Evolutionary conservation across 805 yeast species (phyloP), one percentile per base, ranked within the genome.

Genomic region (Lipomyces sp.): DNA sequence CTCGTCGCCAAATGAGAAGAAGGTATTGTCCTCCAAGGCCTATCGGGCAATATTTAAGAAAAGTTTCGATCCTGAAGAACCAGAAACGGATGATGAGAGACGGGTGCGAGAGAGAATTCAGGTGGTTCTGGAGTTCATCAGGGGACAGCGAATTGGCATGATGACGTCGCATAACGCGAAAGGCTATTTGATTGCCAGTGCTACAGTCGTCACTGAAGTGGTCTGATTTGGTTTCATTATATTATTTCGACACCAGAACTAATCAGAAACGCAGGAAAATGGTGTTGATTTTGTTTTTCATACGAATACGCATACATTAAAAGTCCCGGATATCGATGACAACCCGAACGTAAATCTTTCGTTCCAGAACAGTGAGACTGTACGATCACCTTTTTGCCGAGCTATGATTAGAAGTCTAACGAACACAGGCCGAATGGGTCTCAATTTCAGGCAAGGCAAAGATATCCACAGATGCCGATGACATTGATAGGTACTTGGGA

Each of bases 271-370:
- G 15, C 29, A 64, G 66, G 68, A 65, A 39, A 54, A 65, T 29
- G 69, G 69, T 42, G 53, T 65, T n/a, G 69, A 67, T 39, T 64
- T 67, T 59, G 54, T 63, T 13, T 67, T 67, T 35, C 70, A 67
- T 37, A 58, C 70, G 6, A 67, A 64, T 34, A 53, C 62, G 30
- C 56, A 66, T 6, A 67, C 70, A 1, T 32, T 59, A n/a, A 64
- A 67, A 45, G 55, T 59, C 33, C 65, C 58, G 24, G 70, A 64
- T 33, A 64, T 67, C 8, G 66, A 64, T 51, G 63, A 63, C 39
- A 63, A 64, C 50, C 54, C 65, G 32, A 60, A 67, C 37, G 55
- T 64, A 34, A 64, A 67, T 35, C 64, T 67, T 29, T 67, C 68
- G 13, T 67, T 67, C 34, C 68, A 67, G 42, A 59, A 64, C 55